These are phyloP conservation scores for Infundibulicybe gibba DNA, from an alignment of 768 basidiomycete species.

Conservation along the genomic window DNA sequence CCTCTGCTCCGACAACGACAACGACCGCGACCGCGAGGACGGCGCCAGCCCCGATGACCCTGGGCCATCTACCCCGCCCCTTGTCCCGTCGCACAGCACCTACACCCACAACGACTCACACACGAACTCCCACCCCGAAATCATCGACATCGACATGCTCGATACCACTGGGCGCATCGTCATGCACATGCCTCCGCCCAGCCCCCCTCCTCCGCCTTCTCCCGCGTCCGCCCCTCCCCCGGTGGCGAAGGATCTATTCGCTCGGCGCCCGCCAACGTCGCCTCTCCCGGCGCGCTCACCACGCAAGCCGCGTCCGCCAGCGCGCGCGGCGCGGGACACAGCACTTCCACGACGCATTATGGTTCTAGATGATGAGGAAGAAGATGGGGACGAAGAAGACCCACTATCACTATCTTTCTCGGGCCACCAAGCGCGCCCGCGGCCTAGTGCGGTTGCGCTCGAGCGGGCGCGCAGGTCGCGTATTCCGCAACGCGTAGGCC, in stretches of 20 bases:
- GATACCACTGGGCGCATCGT: slow-evolving; percentile 9
- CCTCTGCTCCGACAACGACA: slow-evolving; percentile 71
- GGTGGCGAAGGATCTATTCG: slow-evolving; percentile 37
- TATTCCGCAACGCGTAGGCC: neutral
- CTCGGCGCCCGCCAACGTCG: slow-evolving; percentile 59
- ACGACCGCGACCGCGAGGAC: slow-evolving; percentile 48
- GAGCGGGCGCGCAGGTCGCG: neutral
- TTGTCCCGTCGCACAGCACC: slow-evolving; percentile 2
- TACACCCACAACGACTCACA: neutral
- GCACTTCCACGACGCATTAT: slow-evolving; percentile 20
- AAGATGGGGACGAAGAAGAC: slow-evolving; percentile 28
- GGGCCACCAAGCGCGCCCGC: slow-evolving; percentile 5
- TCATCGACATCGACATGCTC: slow-evolving; percentile 34
- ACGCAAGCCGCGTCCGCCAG: slow-evolving; percentile 54
- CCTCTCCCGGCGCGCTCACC: slow-evolving; percentile 58
- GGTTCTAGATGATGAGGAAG: slow-evolving; percentile 6
- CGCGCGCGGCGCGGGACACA: slow-evolving; percentile 34
- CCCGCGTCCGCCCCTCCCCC: slow-evolving; percentile 3
- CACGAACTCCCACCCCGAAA: slow-evolving; percentile 8
- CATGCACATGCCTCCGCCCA: slow-evolving; percentile 12
- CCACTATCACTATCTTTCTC: slow-evolving; percentile 28
- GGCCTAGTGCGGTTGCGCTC: neutral
- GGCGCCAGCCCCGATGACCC: slow-evolving; percentile 46
- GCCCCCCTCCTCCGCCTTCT: slow-evolving; percentile 7
- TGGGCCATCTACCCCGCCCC: slow-evolving; percentile 50